Evolutionary conservation across 108 stramenopile species (phyloP).

Genomic region (Discostella stelligeroides): DNA sequence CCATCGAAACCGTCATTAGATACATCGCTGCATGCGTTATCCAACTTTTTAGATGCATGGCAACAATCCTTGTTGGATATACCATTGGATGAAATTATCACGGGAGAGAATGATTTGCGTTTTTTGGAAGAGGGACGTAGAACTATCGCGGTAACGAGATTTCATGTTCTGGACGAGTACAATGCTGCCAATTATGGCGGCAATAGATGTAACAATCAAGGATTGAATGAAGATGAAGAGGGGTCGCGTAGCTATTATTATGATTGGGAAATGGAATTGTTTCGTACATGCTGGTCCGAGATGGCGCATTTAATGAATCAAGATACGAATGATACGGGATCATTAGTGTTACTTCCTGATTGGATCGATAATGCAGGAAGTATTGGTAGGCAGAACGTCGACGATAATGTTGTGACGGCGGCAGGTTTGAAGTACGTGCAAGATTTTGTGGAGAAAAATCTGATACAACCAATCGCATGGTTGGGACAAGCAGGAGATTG

Average conservation of each 20-base stretch:
- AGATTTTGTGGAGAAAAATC: slow-evolving; percentile 55
- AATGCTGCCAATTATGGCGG: background rate
- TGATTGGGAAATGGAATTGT: slow-evolving; percentile 53
- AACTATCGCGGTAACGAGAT: slow-evolving; percentile 63
- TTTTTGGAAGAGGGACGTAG: slow-evolving; percentile 82
- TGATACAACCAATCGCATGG: slow-evolving; percentile 71
- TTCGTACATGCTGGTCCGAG: slow-evolving; percentile 75
- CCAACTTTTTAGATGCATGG: slow-evolving; percentile 62
- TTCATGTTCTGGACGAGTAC: slow-evolving; percentile 58
- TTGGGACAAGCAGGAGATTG: slow-evolving; percentile 58
- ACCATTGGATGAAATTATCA: slow-evolving; percentile 54
- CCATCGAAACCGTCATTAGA: slow-evolving; percentile 39
- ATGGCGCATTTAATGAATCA: slow-evolving; percentile 41
- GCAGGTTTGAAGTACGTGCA: slow-evolving; percentile 23
- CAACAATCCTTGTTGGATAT: slow-evolving; percentile 64
- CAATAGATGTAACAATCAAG: background rate
- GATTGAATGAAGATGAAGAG: background rate
- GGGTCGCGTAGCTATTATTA: background rate
- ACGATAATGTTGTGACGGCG: slow-evolving; percentile 7
- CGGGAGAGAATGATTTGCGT: slow-evolving; percentile 66
- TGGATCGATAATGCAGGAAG: too few species aligned
- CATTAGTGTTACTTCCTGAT: slow-evolving; percentile 66
- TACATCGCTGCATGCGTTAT: slow-evolving; percentile 31
- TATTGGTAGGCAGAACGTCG: too few species aligned
- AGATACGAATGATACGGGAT: slow-evolving; percentile 57